Evolutionary conservation across 208 protist genomes (phyloP), one percentile per base, ranked within the genome.

Genomic region (Porcisia deanei): DNA sequence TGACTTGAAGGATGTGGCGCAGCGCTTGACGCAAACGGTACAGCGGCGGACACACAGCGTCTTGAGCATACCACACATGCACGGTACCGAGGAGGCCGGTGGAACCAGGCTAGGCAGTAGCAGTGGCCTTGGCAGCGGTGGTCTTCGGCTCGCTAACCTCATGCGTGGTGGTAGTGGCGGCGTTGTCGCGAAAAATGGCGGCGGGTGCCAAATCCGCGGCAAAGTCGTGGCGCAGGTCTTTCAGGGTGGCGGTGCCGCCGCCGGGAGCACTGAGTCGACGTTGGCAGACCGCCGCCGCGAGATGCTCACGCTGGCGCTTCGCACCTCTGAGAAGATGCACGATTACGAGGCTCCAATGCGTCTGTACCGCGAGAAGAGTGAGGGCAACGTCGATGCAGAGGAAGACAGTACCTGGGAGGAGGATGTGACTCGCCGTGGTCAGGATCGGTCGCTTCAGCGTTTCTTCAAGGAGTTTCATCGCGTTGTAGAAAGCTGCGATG

Each of bases 401-500:
- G 76, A 82, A 16, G 80, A 89, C 18, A 79, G 65, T 37, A 52
- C 63, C 63, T 70, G 77, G 55, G 65, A 86, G 34, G 90, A 93
- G 18, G 91, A 93, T 45, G 65, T 87, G 14, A 85, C 91, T 49
- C 73, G 81, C 1, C 85, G 88, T 18, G 87, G 86, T 25, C 68
- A 77, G 49, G 91, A 95, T 72, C 82, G 88, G 69, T 95, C 94
- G 1, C 85, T 97, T 39, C 87, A 89, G 16, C 94, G 94, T 37
- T 97, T 97, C 71, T 95, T 89, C 66, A 97, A 97, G 71, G 91
- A 96, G 82, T 98, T 98, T 70, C 85, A 94, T 58, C 88, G 91
- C 58, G 96, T 98, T 16, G 91, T 99, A 2, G 94, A 98, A 74
- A 91, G 78, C 64, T 91, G 90, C 67, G 98, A 99, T 83, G 97